phyloP scores from a whole-genome alignment of 2,329 filamentous ascomycete species.

The Trichoderma afroharzianum region DNA sequence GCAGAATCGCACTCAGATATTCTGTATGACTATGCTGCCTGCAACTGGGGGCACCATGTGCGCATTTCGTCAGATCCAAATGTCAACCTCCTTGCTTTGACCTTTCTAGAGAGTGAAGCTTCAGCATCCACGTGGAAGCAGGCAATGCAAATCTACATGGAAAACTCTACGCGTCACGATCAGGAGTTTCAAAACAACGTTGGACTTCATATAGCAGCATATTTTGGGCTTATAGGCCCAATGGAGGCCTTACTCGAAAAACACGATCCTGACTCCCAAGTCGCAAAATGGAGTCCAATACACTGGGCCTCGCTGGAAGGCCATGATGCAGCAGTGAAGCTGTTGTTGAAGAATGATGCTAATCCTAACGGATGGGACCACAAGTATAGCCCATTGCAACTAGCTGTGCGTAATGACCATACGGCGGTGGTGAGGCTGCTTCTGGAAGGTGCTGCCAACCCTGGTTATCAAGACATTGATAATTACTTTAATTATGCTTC shows the following conservation, averaged over 20 bases:
- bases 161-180: rapidly evolving
- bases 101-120: not conserved
- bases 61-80: not conserved
- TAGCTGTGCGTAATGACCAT: not conserved
- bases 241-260: not conserved
- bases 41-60: not conserved
- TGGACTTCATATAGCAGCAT: not conserved
- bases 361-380: not conserved
- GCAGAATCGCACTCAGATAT: not conserved
- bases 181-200: not conserved
- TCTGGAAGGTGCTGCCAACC: not conserved
- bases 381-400: not conserved
- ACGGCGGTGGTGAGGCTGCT: not conserved
- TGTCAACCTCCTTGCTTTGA: not conserved
- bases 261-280: not conserved
- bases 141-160: not conserved
- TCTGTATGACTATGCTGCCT: not conserved
- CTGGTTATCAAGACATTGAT: rapidly evolving
- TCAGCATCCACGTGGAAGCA: not conserved
- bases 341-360: not conserved
- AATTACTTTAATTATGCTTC: not conserved
- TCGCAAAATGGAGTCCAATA: not conserved
- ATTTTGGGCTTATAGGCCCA: not conserved
- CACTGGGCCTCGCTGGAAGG: not conserved
- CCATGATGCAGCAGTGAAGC: not conserved